These are phyloP conservation scores for Phytophthora uliginosa DNA, from an alignment of 352 stramenopile species.

Conservation along the genomic window DNA sequence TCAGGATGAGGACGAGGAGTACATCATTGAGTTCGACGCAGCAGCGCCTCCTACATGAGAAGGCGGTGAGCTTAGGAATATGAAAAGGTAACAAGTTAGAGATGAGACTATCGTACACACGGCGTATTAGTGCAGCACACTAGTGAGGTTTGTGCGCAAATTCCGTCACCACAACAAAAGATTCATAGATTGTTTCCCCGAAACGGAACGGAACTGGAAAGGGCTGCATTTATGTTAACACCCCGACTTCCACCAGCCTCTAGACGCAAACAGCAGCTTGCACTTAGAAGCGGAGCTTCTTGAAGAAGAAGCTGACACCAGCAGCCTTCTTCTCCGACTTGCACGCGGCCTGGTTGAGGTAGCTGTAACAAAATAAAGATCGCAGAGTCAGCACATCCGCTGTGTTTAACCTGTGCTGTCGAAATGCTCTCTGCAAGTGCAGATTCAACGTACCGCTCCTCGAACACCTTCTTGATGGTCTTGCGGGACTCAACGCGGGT, in stretches of 20 bases:
- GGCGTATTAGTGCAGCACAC: background rate
- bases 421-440: background rate
- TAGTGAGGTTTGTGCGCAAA: background rate
- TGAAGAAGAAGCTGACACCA: slow-evolving; percentile 99
- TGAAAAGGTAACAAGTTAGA: background rate
- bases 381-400: slow-evolving; percentile 23
- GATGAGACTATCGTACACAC: background rate
- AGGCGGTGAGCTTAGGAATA: slow-evolving; percentile 4
- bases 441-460: slow-evolving; percentile 93
- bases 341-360: slow-evolving; percentile 95
- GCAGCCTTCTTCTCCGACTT: slow-evolving; percentile 99
- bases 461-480: slow-evolving; percentile 99
- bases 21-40: slow-evolving; percentile 31
- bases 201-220: slow-evolving; percentile 74
- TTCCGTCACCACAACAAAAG: slow-evolving; percentile 11
- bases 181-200: slow-evolving; percentile 39
- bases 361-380: slow-evolving; percentile 38
- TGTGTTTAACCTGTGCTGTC: background rate
- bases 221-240: slow-evolving; percentile 71
- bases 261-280: slow-evolving; percentile 51
- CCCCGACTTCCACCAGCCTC: slow-evolving; percentile 56
- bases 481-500: slow-evolving; percentile 95
- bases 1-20: slow-evolving; percentile 24
- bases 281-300: slow-evolving; percentile 99
- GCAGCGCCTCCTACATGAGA: slow-evolving; percentile 17